Conservation (phyloP, 2,329 filamentous ascomycete genomes). For the Curvularia spicifera region DNA sequence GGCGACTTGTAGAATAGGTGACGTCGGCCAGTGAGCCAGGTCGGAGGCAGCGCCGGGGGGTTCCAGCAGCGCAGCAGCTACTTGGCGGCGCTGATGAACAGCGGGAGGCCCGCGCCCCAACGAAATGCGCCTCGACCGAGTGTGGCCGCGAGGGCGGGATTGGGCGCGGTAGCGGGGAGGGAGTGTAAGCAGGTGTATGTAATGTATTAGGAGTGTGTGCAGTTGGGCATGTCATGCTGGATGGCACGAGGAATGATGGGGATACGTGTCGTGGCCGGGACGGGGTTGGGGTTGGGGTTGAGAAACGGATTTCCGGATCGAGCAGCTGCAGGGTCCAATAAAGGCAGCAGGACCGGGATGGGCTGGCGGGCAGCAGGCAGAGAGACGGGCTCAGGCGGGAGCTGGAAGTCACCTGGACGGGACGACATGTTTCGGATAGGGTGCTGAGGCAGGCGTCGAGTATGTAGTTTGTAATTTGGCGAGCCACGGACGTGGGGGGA, state of each 20-base stretch:
- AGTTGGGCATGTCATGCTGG: too few relatives aligned
- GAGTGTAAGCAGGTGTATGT: neutral
- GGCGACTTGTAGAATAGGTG: slow-evolving; percentile 7
- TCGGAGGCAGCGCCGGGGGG: slow-evolving; percentile 23
- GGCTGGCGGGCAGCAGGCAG: neutral
- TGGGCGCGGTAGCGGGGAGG: neutral
- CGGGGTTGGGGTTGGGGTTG: neutral
- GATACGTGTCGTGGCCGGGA: neutral
- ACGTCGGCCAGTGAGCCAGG: slow-evolving; percentile 20
- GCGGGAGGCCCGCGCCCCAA: slow-evolving; percentile 21
- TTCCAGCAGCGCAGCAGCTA: slow-evolving; percentile 10
- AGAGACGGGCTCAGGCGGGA: neutral
- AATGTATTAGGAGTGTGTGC: neutral
- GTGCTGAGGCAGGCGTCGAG: neutral
- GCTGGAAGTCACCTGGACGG: slow-evolving; percentile 27
- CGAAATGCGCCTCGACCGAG: slow-evolving; percentile 17
- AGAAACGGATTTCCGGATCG: slow-evolving; percentile 16
- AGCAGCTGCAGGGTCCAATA: slow-evolving; percentile 41
- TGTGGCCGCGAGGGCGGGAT: slow-evolving; percentile 8
- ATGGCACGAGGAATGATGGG: neutral
- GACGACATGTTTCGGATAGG: slow-evolving; percentile 17
- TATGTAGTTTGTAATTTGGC: slow-evolving; percentile 4
- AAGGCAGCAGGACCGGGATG: slow-evolving; percentile 14
- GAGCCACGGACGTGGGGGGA: slow-evolving; percentile 17
- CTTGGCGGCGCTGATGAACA: slow-evolving; percentile 24